Evolutionary conservation across 768 basidiomycete genomes (phyloP).

Genomic region (Multifurca ochricompacta): DNA sequence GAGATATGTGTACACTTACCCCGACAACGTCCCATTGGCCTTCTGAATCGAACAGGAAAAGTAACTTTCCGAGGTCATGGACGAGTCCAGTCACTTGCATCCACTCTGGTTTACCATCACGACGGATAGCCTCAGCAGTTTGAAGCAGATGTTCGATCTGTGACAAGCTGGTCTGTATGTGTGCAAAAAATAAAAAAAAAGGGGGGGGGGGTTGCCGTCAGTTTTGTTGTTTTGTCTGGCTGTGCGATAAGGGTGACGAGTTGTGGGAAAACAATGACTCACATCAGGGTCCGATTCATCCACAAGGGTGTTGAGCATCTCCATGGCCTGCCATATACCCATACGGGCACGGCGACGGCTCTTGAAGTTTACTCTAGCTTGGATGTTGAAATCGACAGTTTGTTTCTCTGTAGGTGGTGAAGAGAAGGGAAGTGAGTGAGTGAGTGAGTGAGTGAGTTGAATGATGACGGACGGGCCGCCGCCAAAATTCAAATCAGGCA

Average conservation of each 20-base stretch:
- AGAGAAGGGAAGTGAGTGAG: constrained; percentile 1
- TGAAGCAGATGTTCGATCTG: constrained; percentile 91
- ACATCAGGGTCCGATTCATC: constrained; percentile 92
- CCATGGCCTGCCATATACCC: constrained; percentile 80
- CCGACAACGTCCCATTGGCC: constrained; percentile 97
- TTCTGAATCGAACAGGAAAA: constrained; percentile 75
- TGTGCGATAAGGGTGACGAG: no score
- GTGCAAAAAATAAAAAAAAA: no score
- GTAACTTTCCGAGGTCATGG: constrained; percentile 85
- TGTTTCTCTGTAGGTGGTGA: constrained; percentile 58
- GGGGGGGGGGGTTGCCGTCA: no score
- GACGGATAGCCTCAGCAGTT: constrained; percentile 83
- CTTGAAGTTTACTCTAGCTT: constrained; percentile 68
- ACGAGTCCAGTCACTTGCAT: constrained; percentile 85
- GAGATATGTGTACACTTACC: constrained; percentile 38
- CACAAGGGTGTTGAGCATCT: constrained; percentile 77
- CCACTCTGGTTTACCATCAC: constrained; percentile 85
- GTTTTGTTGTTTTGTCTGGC: no score
- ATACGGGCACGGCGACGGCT: constrained; percentile 61
- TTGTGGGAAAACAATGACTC: constrained; percentile 21
- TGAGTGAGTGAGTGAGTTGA: no score
- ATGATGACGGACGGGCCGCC: neutral
- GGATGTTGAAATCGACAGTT: constrained; percentile 78
- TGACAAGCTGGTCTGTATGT: constrained; percentile 54
- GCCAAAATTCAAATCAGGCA: constrained; percentile 3